These are phyloP conservation scores for Furcasterigmium sp. DNA, from an alignment of 2,329 filamentous ascomycete species.

Conservation along the genomic window DNA sequence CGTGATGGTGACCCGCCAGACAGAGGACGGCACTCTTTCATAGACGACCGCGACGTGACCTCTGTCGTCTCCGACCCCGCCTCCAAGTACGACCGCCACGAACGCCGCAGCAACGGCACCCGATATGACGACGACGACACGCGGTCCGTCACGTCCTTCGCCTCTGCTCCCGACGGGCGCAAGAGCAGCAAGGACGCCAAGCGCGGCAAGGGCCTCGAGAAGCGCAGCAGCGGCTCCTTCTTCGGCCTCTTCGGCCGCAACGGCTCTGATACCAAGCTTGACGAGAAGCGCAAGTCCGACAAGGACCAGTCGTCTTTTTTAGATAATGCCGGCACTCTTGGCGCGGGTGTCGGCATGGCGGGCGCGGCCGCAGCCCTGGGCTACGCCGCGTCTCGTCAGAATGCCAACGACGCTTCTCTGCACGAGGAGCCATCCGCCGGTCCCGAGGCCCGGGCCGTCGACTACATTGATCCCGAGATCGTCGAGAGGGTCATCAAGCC, in stretches of 20 bases:
- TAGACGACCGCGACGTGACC: conserved; percentile 39
- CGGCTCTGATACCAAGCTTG: conserved; percentile 29
- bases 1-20: conserved; percentile 31
- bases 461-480: conserved; percentile 53
- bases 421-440: conserved; percentile 18
- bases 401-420: conserved; percentile 40
- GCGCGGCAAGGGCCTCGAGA: conserved; percentile 32
- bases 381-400: conserved; percentile 32
- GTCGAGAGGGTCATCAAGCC: conserved; percentile 53
- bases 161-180: conserved; percentile 21
- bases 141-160: conserved; percentile 39
- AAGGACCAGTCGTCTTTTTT: conserved; percentile 55
- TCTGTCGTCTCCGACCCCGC: conserved; percentile 43
- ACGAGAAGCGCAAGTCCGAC: conserved; percentile 18
- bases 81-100: conserved; percentile 25
- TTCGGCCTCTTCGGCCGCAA: conserved; percentile 43
- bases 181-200: conserved; percentile 26
- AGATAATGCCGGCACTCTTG: conserved; percentile 66
- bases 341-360: conserved; percentile 62
- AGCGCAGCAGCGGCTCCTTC: conserved; percentile 36
- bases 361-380: conserved; percentile 39
- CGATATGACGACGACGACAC: conserved; percentile 41
- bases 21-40: conserved; percentile 26
- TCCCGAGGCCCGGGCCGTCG: conserved; percentile 17
- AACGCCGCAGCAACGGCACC: conserved; percentile 29